Evolutionary conservation across 306 rosid genomes (phyloP).

Genomic region (Prunus kanzakura): DNA sequence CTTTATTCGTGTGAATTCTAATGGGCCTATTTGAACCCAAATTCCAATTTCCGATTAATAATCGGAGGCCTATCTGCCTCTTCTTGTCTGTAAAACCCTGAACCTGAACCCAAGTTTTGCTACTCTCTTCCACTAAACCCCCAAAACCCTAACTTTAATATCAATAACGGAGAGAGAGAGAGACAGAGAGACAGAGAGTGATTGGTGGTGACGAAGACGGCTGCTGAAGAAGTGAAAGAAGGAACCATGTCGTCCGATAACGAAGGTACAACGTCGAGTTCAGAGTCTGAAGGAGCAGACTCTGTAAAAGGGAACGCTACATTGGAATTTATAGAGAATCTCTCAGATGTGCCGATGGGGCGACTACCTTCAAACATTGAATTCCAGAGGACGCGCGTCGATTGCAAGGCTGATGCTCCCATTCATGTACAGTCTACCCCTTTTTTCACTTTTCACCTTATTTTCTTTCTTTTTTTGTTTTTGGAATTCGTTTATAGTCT

Average conservation of each 20-base stretch:
- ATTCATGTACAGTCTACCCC: constrained; percentile 22
- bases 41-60: neutral
- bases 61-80: neutral
- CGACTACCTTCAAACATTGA: constrained; percentile 38
- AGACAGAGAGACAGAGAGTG: neutral
- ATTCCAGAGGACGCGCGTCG: constrained; percentile 47
- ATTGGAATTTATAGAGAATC: constrained; percentile 27
- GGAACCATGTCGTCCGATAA: constrained; percentile 13
- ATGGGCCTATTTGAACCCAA: neutral
- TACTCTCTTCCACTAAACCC: neutral
- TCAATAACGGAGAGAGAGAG: too few relatives aligned
- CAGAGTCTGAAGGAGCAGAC: constrained; percentile 18
- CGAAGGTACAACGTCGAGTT: constrained; percentile 15
- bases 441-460: neutral
- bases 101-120: constrained; percentile 8
- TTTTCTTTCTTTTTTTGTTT: neutral
- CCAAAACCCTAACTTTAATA: constrained; percentile 1
- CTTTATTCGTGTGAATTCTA: too few relatives aligned
- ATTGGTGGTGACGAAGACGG: neutral
- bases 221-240: neutral
- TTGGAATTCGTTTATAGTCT: neutral
- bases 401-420: constrained; percentile 50
- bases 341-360: constrained; percentile 44
- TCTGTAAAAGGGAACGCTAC: constrained; percentile 9
- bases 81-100: neutral